phyloP scores from a whole-genome alignment of 441 rosid genomes.

The Gossypium lobatum region DNA sequence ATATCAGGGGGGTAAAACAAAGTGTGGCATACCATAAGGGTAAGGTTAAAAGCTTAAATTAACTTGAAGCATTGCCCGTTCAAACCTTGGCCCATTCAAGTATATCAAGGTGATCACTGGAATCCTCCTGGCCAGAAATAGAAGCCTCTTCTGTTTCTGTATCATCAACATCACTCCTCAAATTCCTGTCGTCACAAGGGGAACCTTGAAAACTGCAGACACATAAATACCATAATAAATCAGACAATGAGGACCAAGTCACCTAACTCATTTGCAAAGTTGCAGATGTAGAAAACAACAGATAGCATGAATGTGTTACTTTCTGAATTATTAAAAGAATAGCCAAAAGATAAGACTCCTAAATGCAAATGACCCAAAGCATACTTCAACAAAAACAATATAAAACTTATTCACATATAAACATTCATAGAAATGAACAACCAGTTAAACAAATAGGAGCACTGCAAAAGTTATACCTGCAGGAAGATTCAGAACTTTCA shows the following conservation, averaged over 20 bases:
- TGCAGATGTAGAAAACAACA: neutral
- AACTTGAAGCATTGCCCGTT: neutral
- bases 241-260: neutral
- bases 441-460: neutral
- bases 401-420: neutral
- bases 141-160: slow-evolving; percentile 83
- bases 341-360: neutral
- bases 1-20: neutral
- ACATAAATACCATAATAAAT: slow-evolving; percentile 17
- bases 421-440: neutral
- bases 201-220: slow-evolving; percentile 69
- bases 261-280: neutral
- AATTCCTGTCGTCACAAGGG: slow-evolving; percentile 64
- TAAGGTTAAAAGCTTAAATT: slow-evolving; percentile 4
- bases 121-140: slow-evolving; percentile 80
- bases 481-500: slow-evolving; percentile 35
- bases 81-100: slow-evolving; percentile 96
- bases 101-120: slow-evolving; percentile 54
- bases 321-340: neutral
- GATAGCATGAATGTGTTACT: neutral
- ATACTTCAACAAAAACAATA: neutral
- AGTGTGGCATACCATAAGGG: neutral
- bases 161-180: slow-evolving; percentile 62
- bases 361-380: neutral
- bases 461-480: neutral